Evolutionary conservation across 2,329 filamentous ascomycete species (phyloP).

Genomic region (Talaromyces atroroseus): DNA sequence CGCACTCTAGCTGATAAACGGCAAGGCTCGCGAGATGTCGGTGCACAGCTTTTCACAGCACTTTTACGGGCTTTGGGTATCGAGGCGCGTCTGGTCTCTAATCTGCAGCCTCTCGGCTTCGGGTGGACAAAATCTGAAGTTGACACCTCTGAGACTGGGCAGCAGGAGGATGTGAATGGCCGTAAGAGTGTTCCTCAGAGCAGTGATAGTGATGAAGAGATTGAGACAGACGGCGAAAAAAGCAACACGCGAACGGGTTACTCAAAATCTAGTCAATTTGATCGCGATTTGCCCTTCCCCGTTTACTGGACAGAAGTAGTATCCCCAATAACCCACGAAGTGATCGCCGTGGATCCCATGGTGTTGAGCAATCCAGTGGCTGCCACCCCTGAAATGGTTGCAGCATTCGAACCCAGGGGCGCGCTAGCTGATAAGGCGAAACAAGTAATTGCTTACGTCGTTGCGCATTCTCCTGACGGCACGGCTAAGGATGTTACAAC

Average conservation of each 20-base stretch:
- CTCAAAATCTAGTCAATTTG: constrained; percentile 44
- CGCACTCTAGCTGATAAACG: constrained; percentile 62
- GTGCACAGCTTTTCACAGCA: constrained; percentile 83
- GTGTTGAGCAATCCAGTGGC: constrained; percentile 62
- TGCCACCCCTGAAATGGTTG: constrained; percentile 64
- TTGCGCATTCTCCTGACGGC: constrained; percentile 76
- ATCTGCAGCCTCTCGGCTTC: constrained; percentile 79
- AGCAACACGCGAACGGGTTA: constrained; percentile 13
- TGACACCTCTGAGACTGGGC: constrained; percentile 46
- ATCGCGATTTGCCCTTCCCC: constrained; percentile 73
- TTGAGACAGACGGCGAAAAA: constrained; percentile 13
- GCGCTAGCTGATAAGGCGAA: constrained; percentile 76
- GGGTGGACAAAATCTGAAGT: constrained; percentile 87
- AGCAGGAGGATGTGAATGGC: constrained; percentile 4
- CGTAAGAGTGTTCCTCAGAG: constrained; percentile 16
- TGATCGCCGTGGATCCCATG: constrained; percentile 71
- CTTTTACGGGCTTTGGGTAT: constrained; percentile 73
- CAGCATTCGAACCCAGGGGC: constrained; percentile 76
- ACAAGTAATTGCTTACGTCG: constrained; percentile 83
- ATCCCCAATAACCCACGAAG: constrained; percentile 73
- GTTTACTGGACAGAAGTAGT: constrained; percentile 91
- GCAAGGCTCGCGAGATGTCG: constrained; percentile 78
- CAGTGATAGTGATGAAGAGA: not conserved
- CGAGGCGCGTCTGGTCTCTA: constrained; percentile 77
- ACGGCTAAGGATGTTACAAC: constrained; percentile 94